phyloP scores from a whole-genome alignment of 2,329 filamentous ascomycete species.

The Botryosphaeria dothidea region DNA sequence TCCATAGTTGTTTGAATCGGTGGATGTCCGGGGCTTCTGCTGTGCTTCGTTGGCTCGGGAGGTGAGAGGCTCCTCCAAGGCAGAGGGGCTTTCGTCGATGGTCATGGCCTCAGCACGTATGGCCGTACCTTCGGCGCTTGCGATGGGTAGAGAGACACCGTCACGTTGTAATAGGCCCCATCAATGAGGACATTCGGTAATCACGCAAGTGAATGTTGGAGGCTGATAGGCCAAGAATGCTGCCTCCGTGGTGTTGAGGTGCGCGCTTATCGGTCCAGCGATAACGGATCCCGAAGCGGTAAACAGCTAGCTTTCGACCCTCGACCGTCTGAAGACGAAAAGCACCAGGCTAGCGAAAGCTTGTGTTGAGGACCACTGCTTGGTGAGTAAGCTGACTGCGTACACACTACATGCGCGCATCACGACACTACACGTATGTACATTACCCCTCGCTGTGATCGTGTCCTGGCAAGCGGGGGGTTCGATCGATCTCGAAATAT shows the following conservation, averaged over 20 bases:
- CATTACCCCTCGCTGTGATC: neutral
- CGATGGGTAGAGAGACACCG: no score
- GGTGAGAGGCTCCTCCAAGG: neutral
- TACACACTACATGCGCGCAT: neutral
- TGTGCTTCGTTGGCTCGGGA: neutral
- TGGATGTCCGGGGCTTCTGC: neutral
- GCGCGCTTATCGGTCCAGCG: no score
- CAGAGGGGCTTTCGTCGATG: neutral
- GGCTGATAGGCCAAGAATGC: neutral
- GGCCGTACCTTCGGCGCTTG: neutral
- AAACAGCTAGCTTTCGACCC: neutral
- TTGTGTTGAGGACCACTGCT: neutral
- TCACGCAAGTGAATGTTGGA: neutral
- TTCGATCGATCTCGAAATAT: neutral
- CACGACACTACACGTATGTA: neutral
- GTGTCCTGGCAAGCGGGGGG: neutral
- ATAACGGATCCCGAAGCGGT: neutral
- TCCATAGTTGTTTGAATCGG: neutral
- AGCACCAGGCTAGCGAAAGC: neutral
- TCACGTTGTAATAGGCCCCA: no score
- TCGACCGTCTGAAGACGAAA: constrained; percentile 5
- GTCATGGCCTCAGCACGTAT: neutral
- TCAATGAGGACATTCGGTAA: no score
- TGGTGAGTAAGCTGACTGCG: neutral
- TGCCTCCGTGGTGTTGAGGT: neutral